Conservation (phyloP, 2,329 filamentous ascomycete genomes). For the Fusarium floridanum region DNA sequence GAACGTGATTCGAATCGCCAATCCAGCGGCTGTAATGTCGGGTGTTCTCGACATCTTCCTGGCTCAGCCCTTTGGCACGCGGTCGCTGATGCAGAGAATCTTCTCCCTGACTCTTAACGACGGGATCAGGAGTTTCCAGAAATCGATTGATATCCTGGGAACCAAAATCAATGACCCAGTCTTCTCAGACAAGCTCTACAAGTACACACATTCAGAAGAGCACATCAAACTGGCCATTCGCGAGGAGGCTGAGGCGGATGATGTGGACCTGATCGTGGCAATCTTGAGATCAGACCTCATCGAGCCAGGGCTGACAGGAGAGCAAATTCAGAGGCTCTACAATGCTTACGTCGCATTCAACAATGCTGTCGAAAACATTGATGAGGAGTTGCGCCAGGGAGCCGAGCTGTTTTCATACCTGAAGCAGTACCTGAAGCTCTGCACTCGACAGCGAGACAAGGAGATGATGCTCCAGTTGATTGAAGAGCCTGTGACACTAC, state of each 20-base stretch:
- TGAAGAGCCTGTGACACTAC: slow-evolving; percentile 96
- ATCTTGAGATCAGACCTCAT: slow-evolving; percentile 85
- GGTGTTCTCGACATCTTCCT: slow-evolving; percentile 94
- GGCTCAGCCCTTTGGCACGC: slow-evolving; percentile 91
- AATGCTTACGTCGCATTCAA: slow-evolving; percentile 98
- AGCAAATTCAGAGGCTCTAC: slow-evolving; percentile 87
- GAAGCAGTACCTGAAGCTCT: slow-evolving; percentile 93
- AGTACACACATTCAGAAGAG: slow-evolving; percentile 82
- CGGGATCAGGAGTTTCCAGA: slow-evolving; percentile 88
- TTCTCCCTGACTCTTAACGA: slow-evolving; percentile 93
- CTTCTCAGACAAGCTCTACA: slow-evolving; percentile 84
- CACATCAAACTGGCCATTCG: slow-evolving; percentile 80
- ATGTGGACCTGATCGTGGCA: slow-evolving; percentile 87
- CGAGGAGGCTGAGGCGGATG: slow-evolving; percentile 77
- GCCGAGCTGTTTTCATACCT: slow-evolving; percentile 94
- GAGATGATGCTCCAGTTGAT: slow-evolving; percentile 96
- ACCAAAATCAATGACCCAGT: slow-evolving; percentile 84
- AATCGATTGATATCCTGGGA: slow-evolving; percentile 83
- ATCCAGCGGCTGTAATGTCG: slow-evolving; percentile 97
- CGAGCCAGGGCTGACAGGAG: slow-evolving; percentile 75
- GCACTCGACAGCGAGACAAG: slow-evolving; percentile 93
- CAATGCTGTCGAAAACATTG: slow-evolving; percentile 89
- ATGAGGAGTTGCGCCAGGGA: slow-evolving; percentile 88
- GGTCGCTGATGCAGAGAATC: slow-evolving; percentile 92
- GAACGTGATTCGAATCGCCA: slow-evolving; percentile 96